Base-by-base conservation (phyloP, 352 stramenopile species). In the Elongisporangium undulatum region DNA sequence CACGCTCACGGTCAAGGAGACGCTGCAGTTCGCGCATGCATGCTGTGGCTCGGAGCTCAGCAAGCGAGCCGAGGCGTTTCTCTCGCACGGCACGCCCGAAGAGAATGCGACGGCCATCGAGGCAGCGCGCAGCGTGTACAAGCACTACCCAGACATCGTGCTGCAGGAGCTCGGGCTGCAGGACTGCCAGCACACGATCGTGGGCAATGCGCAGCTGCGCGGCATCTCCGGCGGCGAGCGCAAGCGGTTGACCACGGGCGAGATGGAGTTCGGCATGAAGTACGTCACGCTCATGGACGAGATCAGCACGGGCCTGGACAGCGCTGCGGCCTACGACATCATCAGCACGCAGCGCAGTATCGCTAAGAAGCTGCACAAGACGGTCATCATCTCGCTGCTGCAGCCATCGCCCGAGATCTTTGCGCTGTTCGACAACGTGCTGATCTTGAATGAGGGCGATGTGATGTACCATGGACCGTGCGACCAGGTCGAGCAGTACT, bases 381-480 rank as follows among this genome's bases (percentile, higher is more conserved):
- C 79, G 1, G 61, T 75, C 17, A 71, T 94, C 34, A 79, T 97
- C 16, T 89, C 86, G 8, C 69, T 98, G 9, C 68, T 97, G 22
- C 78, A 98, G 72, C 94, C 95, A 24, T 83, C 94, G 16, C 95
- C 95, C 10, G 94, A 98, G 73, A 90, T 96, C 9, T 92, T 96
- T 26, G 82, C 75, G 20, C 72, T 98, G 16, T 98, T 98, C 65
- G 95, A 98, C 68, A 85, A 98, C 58, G 67, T 98, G 16, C 81
- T 98, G 34, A 48, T 98, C n/a, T 63, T 98, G 20, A 90, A 91
- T 67, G 76, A 95, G 19, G 94, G 95, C 34, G 67, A 80, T 17
- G 72, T 98, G 19, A 79, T 98, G 51, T 98, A 97, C 69, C 72
- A 73, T 95, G 60, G 72, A 79, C 56, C 85, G 64, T 70, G 72